phyloP scores from a whole-genome alignment of 139 green algal species.

The Pseudopediastrum boryanum region DNA sequence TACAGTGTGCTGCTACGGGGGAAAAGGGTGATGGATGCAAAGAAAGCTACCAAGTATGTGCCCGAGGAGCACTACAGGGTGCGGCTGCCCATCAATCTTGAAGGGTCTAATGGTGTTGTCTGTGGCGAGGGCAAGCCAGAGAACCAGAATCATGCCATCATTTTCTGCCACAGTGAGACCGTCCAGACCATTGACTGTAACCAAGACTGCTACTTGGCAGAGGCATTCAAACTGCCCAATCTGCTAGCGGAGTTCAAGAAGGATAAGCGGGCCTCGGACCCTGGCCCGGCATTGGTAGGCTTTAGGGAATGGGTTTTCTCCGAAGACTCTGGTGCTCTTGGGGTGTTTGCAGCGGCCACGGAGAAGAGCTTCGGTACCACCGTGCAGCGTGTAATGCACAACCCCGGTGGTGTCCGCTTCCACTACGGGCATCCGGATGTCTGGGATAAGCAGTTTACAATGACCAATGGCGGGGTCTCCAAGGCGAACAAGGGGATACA shows the following conservation, averaged over 20 bases:
- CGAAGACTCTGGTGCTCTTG: conserved; percentile 64
- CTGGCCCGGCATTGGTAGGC: conserved; percentile 44
- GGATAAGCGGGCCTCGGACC: too few species aligned
- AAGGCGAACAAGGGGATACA: conserved; percentile 68
- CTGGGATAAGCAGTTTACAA: conserved; percentile 87
- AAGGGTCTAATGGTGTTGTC: conserved; percentile 54
- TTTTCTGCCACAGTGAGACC: conserved; percentile 73
- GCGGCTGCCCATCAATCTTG: conserved; percentile 54
- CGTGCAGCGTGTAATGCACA: conserved; percentile 78
- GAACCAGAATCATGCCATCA: conserved; percentile 90
- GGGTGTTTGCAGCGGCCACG: conserved; percentile 76
- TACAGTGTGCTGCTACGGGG: conserved; percentile 25
- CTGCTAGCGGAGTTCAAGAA: conserved; percentile 48
- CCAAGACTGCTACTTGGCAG: conserved; percentile 85
- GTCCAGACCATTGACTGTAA: conserved; percentile 64
- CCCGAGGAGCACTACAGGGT: too few species aligned
- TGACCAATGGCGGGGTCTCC: conserved; percentile 77
- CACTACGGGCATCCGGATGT: conserved; percentile 92
- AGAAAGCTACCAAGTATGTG: too few species aligned
- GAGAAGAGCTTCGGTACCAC: conserved; percentile 89
- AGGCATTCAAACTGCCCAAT: conserved; percentile 80
- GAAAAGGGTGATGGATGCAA: too few species aligned
- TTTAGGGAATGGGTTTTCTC: conserved; percentile 60
- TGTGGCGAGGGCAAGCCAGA: conserved; percentile 92
- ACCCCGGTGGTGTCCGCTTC: conserved; percentile 73